phyloP scores from a whole-genome alignment of 805 yeast genomes.

The Dipodascopsis uninucleata region DNA sequence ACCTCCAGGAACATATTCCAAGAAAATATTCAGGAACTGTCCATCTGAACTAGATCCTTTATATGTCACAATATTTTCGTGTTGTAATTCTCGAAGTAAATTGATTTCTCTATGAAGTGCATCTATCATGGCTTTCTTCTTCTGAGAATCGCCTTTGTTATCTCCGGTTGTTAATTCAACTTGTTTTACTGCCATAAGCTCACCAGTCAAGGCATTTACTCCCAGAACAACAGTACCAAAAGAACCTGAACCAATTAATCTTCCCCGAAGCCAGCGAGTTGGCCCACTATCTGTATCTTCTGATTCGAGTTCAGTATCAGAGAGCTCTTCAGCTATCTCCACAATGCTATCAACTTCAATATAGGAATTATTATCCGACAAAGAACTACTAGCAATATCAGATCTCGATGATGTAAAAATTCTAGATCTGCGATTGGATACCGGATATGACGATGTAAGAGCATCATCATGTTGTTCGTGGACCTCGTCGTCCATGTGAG shows the following conservation, averaged over 20 bases:
- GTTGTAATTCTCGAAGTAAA: constrained; percentile 72
- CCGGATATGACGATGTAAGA: neutral
- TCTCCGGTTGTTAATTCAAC: constrained; percentile 52
- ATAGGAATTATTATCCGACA: constrained; percentile 25
- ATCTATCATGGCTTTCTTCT: constrained; percentile 59
- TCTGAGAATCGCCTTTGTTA: constrained; percentile 33
- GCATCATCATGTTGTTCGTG: neutral
- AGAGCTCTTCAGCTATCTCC: constrained; percentile 23
- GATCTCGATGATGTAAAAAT: constrained; percentile 11
- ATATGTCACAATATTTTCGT: constrained; percentile 89
- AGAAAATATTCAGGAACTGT: constrained; percentile 68
- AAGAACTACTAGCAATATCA: constrained; percentile 12
- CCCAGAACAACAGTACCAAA: constrained; percentile 93
- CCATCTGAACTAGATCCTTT: constrained; percentile 81
- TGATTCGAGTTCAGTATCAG: constrained; percentile 31
- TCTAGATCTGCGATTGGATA: neutral
- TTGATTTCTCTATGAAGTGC: constrained; percentile 77
- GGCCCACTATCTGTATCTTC: constrained; percentile 51
- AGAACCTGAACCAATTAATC: constrained; percentile 89
- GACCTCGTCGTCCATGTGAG: constrained; percentile 1
- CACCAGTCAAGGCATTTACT: constrained; percentile 88
- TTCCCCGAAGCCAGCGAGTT: constrained; percentile 86
- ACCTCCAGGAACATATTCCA: constrained; percentile 72
- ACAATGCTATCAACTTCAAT: constrained; percentile 25
- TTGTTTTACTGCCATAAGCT: constrained; percentile 94